phyloP scores from a whole-genome alignment of 2,329 filamentous ascomycete genomes.

The Pseudopyricularia javanii region DNA sequence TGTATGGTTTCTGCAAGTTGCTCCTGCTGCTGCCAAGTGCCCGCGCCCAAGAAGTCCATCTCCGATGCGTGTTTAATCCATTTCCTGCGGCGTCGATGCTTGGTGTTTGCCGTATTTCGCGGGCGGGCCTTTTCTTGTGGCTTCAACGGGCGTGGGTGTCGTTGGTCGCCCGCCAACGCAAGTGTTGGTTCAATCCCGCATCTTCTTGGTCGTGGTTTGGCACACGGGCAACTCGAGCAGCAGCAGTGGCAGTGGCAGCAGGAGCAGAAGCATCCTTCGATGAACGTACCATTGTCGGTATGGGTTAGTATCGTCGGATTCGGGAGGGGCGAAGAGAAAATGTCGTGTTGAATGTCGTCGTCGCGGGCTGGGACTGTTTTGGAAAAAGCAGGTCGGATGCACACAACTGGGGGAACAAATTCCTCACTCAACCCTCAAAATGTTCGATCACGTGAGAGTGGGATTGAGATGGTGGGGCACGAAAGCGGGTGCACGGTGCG shows the following conservation, averaged over 20 bases:
- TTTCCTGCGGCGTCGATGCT: neutral
- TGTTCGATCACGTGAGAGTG: neutral
- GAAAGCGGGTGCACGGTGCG: neutral
- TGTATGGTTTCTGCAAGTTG: neutral
- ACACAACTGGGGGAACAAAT: neutral
- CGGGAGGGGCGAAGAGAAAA: neutral
- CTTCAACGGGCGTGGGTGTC: neutral
- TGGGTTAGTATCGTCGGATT: slow-evolving; percentile 3
- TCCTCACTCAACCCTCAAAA: neutral
- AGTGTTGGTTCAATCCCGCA: neutral
- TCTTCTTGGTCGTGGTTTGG: neutral
- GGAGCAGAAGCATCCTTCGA: neutral
- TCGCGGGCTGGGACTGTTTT: neutral
- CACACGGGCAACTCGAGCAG: neutral
- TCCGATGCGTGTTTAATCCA: neutral
- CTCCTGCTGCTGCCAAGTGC: neutral
- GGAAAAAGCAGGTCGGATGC: neutral
- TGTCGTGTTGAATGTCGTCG: slow-evolving; percentile 1
- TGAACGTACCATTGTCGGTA: slow-evolving; percentile 3
- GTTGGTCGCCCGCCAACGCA: neutral
- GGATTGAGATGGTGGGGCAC: neutral
- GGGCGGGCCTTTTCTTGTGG: neutral
- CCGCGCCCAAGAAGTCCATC: neutral
- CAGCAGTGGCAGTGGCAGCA: neutral
- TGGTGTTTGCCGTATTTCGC: neutral